Evolutionary conservation across 2,329 filamentous ascomycete species (phyloP).

Genomic region (Phoma sp.): DNA sequence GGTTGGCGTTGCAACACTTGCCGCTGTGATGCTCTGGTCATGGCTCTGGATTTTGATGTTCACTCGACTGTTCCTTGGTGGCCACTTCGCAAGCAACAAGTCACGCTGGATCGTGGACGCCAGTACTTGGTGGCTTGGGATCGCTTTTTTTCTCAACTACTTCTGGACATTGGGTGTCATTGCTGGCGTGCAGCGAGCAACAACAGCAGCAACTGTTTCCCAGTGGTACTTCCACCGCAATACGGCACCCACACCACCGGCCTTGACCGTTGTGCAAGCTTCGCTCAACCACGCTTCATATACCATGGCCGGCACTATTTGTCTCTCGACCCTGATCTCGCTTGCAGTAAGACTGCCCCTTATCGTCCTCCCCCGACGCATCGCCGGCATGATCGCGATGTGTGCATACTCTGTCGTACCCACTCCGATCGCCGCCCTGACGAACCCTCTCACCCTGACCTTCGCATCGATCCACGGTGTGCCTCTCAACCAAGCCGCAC

Average conservation of each 20-base stretch:
- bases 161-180: constrained; percentile 92
- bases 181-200: constrained; percentile 85
- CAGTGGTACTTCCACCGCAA: constrained; percentile 99
- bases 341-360: constrained; percentile 84
- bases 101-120: constrained; percentile 79
- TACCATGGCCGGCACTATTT: constrained; percentile 90
- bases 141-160: constrained; percentile 91
- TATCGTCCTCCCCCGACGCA: constrained; percentile 77
- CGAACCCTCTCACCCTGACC: constrained; percentile 89
- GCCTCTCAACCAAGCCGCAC: constrained; percentile 76
- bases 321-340: constrained; percentile 81
- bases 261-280: constrained; percentile 80
- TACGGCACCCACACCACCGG: constrained; percentile 76
- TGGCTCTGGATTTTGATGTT: constrained; percentile 99
- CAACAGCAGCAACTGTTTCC: constrained; percentile 91
- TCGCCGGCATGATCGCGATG: constrained; percentile 72
- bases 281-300: constrained; percentile 82
- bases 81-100: constrained; percentile 68
- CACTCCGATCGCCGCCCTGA: constrained; percentile 82
- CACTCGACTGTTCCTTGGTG: constrained; percentile 91
- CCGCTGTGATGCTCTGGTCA: constrained; percentile 82
- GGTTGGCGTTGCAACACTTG: constrained; percentile 81
- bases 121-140: constrained; percentile 94
- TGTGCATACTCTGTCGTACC: constrained; percentile 82
- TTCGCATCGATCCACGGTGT: constrained; percentile 94